Evolutionary conservation across 2,329 filamentous ascomycete species (phyloP).

Genomic region (Talaromyces funiculosus): DNA sequence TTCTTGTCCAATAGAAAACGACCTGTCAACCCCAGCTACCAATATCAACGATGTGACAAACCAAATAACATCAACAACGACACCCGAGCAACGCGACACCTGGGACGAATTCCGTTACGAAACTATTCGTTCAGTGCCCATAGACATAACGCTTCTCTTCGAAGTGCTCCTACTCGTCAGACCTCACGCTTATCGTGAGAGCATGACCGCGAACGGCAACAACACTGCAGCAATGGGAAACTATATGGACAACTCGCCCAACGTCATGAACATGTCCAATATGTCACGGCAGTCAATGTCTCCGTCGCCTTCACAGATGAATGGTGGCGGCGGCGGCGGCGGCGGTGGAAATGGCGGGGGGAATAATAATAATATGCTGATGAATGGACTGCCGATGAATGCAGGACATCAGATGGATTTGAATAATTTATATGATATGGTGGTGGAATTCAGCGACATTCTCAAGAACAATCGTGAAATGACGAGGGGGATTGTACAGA

Average conservation of each 20-base stretch:
- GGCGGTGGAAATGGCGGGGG: slow-evolving; percentile 26
- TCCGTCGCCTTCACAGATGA: slow-evolving; percentile 25
- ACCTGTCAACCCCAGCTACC: not conserved
- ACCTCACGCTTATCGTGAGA: slow-evolving; percentile 22
- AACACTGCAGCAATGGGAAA: slow-evolving; percentile 24
- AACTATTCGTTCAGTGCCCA: not conserved
- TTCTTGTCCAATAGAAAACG: not conserved
- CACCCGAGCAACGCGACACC: not conserved
- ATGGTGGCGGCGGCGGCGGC: not conserved
- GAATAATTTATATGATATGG: slow-evolving; percentile 47
- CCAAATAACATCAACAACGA: not conserved
- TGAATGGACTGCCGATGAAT: slow-evolving; percentile 37
- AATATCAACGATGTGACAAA: not conserved
- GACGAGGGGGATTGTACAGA: slow-evolving; percentile 45
- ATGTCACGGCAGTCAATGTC: slow-evolving; percentile 32
- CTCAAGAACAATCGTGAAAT: slow-evolving; percentile 46
- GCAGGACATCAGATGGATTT: slow-evolving; percentile 50
- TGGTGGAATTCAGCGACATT: slow-evolving; percentile 45
- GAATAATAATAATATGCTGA: slow-evolving; percentile 24
- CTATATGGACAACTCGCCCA: slow-evolving; percentile 28
- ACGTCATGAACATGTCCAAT: slow-evolving; percentile 27
- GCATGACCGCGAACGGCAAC: slow-evolving; percentile 23
- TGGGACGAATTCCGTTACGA: not conserved
- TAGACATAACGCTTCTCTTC: not conserved
- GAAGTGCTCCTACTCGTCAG: not conserved